These are phyloP conservation scores for Picea glauca DNA, from an alignment of 75 land plant genomes.

Conservation along the genomic window DNA sequence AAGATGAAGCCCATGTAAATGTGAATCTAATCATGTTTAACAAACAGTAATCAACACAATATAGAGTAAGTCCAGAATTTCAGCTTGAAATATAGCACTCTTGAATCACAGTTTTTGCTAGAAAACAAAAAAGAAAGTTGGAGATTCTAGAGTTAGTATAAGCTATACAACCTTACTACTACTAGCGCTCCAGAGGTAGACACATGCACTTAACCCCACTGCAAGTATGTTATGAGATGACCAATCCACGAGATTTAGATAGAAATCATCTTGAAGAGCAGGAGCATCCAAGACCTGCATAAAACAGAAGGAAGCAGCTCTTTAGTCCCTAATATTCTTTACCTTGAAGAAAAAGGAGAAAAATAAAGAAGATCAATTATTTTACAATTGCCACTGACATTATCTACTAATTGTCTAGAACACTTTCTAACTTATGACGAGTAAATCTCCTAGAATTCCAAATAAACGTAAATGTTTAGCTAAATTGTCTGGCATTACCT, in stretches of 20 bases:
- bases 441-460: background rate
- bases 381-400: background rate
- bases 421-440: background rate
- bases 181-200: conserved; percentile 96
- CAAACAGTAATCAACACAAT: too few species aligned
- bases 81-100: too few species aligned
- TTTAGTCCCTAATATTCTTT: background rate
- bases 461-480: background rate
- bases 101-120: too few species aligned
- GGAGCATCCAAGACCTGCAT: conserved; percentile 95
- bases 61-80: too few species aligned
- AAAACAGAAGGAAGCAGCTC: conserved; percentile 9
- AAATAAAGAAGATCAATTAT: background rate
- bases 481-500: background rate
- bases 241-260: conserved; percentile 98
- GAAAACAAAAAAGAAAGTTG: background rate
- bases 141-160: too few species aligned
- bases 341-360: background rate
- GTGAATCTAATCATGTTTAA: too few species aligned
- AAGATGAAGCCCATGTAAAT: too few species aligned
- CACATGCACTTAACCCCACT: conserved; percentile 96
- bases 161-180: conserved; percentile 65
- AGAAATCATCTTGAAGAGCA: conserved; percentile 97
- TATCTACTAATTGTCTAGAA: too few species aligned
- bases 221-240: conserved; percentile 98